These are phyloP conservation scores for Casaregolazyma suthepensis DNA, from an alignment of 1,139 yeast species.

Conservation along the genomic window DNA sequence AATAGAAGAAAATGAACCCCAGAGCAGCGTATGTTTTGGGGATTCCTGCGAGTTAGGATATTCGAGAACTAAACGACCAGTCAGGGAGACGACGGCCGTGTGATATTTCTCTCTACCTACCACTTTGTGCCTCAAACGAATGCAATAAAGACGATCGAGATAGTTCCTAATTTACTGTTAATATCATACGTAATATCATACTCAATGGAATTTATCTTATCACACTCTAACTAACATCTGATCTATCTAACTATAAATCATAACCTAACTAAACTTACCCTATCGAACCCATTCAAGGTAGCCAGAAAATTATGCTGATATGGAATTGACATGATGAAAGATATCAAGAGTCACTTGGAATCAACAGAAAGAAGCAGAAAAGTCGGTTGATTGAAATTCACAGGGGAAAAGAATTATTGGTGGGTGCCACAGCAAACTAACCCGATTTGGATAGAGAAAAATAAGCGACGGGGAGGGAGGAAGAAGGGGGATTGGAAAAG, in stretches of 20 bases:
- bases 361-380: background rate
- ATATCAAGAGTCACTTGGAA: background rate
- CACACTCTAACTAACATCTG: background rate
- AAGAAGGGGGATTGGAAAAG: background rate
- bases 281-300: constrained; percentile 25
- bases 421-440: background rate
- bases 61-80: background rate
- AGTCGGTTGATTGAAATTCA: background rate
- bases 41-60: constrained; percentile 49
- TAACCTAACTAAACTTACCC: constrained; percentile 18
- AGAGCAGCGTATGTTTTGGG: constrained; percentile 86
- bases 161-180: background rate
- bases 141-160: background rate
- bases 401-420: background rate
- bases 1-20: constrained; percentile 58
- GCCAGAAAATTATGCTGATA: constrained; percentile 27
- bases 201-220: background rate
- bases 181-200: too few relatives aligned
- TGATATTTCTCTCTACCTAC: background rate
- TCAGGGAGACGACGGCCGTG: too few relatives aligned
- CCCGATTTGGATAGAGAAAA: background rate
- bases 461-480: background rate
- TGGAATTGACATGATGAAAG: background rate
- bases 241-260: background rate
- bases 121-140: background rate